phyloP scores from a whole-genome alignment of 495 filamentous ascomycete genomes.

The Podospora conica region DNA sequence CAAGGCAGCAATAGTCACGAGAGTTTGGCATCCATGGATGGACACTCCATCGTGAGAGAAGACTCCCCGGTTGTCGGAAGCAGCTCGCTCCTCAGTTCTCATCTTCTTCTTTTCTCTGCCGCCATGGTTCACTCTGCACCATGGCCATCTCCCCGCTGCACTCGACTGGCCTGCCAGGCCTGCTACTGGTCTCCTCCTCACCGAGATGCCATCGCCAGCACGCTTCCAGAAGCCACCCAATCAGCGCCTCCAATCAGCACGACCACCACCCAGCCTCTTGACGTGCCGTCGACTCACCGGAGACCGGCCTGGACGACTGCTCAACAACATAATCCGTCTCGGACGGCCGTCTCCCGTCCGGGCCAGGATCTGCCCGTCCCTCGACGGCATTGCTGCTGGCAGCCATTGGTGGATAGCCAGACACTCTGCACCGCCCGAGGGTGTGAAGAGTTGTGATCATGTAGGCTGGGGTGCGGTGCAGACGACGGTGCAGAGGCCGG shows the following conservation, averaged over 20 bases:
- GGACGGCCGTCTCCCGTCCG: slow-evolving; percentile 17
- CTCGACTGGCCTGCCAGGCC: background rate
- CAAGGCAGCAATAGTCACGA: background rate
- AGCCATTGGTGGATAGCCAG: slow-evolving; percentile 22
- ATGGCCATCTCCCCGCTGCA: background rate
- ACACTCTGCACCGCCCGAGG: slow-evolving; percentile 13
- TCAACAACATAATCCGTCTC: background rate
- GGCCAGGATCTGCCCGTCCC: slow-evolving; percentile 10
- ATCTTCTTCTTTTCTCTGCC: background rate
- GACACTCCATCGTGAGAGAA: background rate
- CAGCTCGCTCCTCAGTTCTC: background rate
- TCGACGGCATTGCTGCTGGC: background rate
- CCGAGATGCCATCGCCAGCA: background rate
- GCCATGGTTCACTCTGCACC: background rate
- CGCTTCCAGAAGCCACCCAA: background rate
- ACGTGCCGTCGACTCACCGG: background rate
- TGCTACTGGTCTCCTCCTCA: background rate
- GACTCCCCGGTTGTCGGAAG: background rate
- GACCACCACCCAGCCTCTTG: background rate
- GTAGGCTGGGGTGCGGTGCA: slow-evolving; percentile 17
- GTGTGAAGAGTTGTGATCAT: slow-evolving; percentile 15
- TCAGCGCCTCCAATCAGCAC: background rate
- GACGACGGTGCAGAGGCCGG: slow-evolving; percentile 6
- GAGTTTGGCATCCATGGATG: background rate
- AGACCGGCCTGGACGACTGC: background rate